These are phyloP conservation scores for Beauveria bassiana DNA, from an alignment of 2,329 filamentous ascomycete species.

Conservation along the genomic window DNA sequence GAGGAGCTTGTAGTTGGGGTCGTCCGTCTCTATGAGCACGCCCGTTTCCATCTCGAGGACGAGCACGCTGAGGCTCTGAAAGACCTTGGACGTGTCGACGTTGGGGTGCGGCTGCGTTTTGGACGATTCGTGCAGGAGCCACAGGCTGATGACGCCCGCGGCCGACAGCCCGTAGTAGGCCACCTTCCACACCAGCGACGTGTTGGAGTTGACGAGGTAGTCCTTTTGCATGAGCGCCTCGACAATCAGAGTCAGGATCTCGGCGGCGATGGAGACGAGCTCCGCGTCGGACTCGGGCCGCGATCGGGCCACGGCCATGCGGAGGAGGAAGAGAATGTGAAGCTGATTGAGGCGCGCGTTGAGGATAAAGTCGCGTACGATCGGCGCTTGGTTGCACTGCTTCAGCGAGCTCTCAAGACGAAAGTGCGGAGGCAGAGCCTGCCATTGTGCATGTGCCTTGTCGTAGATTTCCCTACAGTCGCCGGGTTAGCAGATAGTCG, in stretches of 20 bases:
- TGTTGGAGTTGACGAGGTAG: constrained; percentile 11
- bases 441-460: constrained; percentile 7
- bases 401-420: constrained; percentile 10
- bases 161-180: constrained; percentile 16
- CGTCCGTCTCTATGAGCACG: constrained; percentile 14
- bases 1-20: constrained; percentile 17
- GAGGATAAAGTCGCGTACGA: constrained; percentile 9
- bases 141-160: constrained; percentile 15
- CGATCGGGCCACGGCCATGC: constrained; percentile 4
- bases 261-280: constrained; percentile 4
- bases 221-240: constrained; percentile 13
- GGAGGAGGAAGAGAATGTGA: constrained; percentile 10
- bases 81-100: constrained; percentile 8
- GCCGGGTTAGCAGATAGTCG: not conserved
- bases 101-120: constrained; percentile 5
- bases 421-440: constrained; percentile 6
- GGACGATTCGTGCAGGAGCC: constrained; percentile 11
- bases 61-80: constrained; percentile 15
- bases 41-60: constrained; percentile 16
- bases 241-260: constrained; percentile 7
- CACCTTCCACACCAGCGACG: constrained; percentile 13
- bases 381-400: not conserved
- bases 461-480: not conserved
- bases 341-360: constrained; percentile 9
- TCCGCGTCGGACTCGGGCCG: constrained; percentile 4